Conservation (phyloP, 179 eudicot species). For the Amaranthus tricolor region DNA sequence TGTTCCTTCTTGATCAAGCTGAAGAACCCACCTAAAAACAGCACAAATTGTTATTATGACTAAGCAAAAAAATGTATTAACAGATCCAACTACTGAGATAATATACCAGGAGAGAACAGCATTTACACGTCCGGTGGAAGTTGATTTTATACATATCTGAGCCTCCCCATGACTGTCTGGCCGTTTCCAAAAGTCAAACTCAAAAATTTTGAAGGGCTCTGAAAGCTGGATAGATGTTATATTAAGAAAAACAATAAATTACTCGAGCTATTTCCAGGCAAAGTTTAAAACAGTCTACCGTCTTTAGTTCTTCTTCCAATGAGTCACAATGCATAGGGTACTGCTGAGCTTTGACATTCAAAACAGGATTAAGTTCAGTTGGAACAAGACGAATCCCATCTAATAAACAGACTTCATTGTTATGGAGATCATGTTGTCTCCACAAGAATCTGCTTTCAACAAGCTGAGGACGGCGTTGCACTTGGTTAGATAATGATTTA, state of each 20-base stretch:
- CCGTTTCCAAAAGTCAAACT: slow-evolving; percentile 90
- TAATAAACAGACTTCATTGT: slow-evolving; percentile 45
- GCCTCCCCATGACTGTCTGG: slow-evolving; percentile 72
- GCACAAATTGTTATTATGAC: background rate
- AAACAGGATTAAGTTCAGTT: slow-evolving; percentile 32
- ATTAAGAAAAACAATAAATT: slow-evolving; percentile 28
- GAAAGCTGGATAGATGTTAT: slow-evolving; percentile 64
- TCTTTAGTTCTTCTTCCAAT: slow-evolving; percentile 57
- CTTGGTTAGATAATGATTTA: slow-evolving; percentile 9
- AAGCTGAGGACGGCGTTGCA: slow-evolving; percentile 43
- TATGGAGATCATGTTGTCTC: slow-evolving; percentile 66
- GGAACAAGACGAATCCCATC: slow-evolving; percentile 72
- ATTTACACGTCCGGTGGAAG: slow-evolving; percentile 62
- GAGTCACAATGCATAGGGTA: slow-evolving; percentile 81
- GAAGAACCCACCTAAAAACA: slow-evolving; percentile 83
- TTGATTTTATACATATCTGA: slow-evolving; percentile 53
- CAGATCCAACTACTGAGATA: slow-evolving; percentile 13
- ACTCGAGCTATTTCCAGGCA: background rate
- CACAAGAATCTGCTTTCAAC: slow-evolving; percentile 68
- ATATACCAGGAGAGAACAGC: slow-evolving; percentile 88
- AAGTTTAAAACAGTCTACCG: slow-evolving; percentile 38
- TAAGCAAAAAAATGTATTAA: background rate
- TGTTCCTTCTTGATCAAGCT: slow-evolving; percentile 85
- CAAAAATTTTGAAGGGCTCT: slow-evolving; percentile 94
- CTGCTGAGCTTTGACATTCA: slow-evolving; percentile 56